Base-by-base conservation (phyloP, 805 yeast species). In the Myxozyma sirexii region DNA sequence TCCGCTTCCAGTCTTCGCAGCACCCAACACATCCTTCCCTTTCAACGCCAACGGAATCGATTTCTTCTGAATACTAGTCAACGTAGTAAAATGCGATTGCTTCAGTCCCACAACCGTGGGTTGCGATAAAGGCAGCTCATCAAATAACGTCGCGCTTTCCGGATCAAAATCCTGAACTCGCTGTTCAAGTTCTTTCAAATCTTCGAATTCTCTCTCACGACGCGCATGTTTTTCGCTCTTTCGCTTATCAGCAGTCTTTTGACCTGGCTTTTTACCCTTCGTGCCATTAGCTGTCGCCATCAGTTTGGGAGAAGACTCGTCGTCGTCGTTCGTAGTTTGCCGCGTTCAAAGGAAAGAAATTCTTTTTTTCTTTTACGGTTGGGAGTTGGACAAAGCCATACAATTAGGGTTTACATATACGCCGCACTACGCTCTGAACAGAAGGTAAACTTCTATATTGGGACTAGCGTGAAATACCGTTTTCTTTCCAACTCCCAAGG, bases 1-100 rank as follows among this genome's bases (percentile, higher is more conserved):
- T 23, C 97, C 97, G 2, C 96, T 88, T 1, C 93, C 93, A 0
- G 97, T 91, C 67, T 84, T 83, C 21, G 97, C 97, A 21, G 96
- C 92, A 12, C 90, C 97, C 67, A 92, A 78, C 1, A 92, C 72
- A 75, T 91, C 97, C 33, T 80, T 76, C 0, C 94, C 93, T 67
- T 88, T 85, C 61, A 94, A 75, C 0, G 94, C 84, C 13, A 80
- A 75, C 0, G 96, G 88, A 27, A 94, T 88, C 4, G 97, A 79
- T 49, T 84, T 84, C 61, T 80, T 83, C 69, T 94, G 99, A 59
- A 94, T 89, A 44, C 88, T 96, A 0, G 99, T 94, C 77, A 92
- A 74, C 10, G 84, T 80, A 1, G 88, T 79, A 72, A 87, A 94
- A 54, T 90, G 87, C n/a, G 96, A 80, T 56, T 84, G 88, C 60